Conservation (phyloP, 441 rosid species). For the Hura crepitans region DNA sequence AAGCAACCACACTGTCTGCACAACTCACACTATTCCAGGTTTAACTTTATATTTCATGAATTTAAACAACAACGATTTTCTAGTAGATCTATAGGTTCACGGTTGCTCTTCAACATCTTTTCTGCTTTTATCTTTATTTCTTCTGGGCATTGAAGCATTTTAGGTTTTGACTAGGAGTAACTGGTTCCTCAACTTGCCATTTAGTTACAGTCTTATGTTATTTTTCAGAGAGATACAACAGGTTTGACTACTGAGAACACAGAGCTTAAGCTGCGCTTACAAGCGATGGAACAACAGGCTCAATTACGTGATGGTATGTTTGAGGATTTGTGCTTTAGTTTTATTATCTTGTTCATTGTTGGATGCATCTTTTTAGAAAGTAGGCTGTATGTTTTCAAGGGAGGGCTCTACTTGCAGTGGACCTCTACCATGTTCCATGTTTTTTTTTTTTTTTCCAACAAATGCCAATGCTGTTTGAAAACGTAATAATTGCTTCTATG, state of each 20-base stretch:
- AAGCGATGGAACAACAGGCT: slow-evolving; percentile 93
- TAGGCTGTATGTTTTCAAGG: background rate
- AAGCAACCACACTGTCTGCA: slow-evolving; percentile 86
- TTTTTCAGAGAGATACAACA: slow-evolving; percentile 77
- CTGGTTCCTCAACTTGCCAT: background rate
- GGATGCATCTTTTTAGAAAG: background rate
- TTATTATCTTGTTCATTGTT: background rate
- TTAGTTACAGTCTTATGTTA: slow-evolving; percentile 18
- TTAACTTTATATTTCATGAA: background rate
- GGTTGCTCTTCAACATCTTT: background rate
- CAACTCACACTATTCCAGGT: slow-evolving; percentile 86
- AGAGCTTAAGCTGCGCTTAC: slow-evolving; percentile 85
- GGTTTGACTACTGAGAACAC: slow-evolving; percentile 75
- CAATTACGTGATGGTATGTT: slow-evolving; percentile 77
- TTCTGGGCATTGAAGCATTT: background rate
- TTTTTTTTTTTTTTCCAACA: background rate
- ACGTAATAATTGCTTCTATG: background rate
- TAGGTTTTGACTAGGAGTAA: slow-evolving; percentile 1
- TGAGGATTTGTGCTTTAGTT: background rate
- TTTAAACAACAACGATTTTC: slow-evolving; percentile 1
- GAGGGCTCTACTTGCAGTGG: background rate
- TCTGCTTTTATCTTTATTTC: slow-evolving; percentile 10
- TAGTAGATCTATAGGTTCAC: background rate
- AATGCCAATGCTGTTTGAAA: background rate
- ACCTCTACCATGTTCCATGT: background rate